Evolutionary conservation across 768 basidiomycete genomes (phyloP).

Genomic region (Suillus decipiens): DNA sequence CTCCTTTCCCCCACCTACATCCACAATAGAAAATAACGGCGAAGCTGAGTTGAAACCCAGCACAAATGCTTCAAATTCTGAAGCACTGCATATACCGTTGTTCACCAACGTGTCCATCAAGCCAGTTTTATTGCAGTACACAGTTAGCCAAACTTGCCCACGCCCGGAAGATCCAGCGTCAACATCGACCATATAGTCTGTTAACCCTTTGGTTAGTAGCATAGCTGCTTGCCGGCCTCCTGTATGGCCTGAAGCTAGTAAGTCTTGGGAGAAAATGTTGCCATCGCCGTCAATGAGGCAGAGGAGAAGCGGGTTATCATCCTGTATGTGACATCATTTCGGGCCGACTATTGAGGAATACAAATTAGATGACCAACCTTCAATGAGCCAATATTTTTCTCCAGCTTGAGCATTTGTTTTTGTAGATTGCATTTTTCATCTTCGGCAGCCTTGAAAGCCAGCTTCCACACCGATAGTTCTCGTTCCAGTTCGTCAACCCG

Average conservation of each 20-base stretch:
- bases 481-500: conserved; percentile 40
- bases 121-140: conserved; percentile 40
- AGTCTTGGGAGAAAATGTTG: conserved; percentile 38
- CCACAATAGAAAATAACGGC: conserved; percentile 42
- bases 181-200: conserved; percentile 31
- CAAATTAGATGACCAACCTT: conserved; percentile 25
- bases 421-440: conserved; percentile 33
- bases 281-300: conserved; percentile 44
- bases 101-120: conserved; percentile 33
- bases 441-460: conserved; percentile 36
- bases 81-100: conserved; percentile 32
- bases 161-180: conserved; percentile 27
- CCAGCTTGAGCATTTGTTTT: conserved; percentile 30
- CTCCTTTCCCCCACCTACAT: conserved; percentile 45
- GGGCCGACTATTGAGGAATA: neutral
- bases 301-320: conserved; percentile 41
- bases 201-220: conserved; percentile 38
- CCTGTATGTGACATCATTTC: conserved; percentile 23
- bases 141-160: conserved; percentile 38
- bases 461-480: conserved; percentile 43
- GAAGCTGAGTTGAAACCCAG: conserved; percentile 42
- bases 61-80: conserved; percentile 39
- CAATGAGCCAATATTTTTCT: conserved; percentile 34
- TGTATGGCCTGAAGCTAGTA: conserved; percentile 31
- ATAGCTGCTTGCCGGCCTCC: conserved; percentile 40